Percentiles rank a stretch among this genome's conserved stretches.
Evolutionary conservation across 2,329 filamentous ascomycete genomes (phyloP).

Genomic region (Xylaria hypoxylon): DNA sequence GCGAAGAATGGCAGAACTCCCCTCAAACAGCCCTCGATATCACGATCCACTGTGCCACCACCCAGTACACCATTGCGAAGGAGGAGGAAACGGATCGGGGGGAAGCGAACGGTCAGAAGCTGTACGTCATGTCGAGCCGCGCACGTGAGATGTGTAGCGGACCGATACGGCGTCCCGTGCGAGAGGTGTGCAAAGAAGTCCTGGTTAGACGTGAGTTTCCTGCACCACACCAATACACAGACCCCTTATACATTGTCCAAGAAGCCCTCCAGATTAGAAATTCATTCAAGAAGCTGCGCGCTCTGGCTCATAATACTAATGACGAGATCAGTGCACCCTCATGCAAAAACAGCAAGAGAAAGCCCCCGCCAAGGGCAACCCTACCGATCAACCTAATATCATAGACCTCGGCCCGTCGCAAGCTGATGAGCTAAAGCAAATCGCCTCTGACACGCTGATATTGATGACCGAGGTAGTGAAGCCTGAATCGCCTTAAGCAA

Average conservation of each 20-base stretch:
- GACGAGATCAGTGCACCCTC: constrained; percentile 31
- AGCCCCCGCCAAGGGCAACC: background rate
- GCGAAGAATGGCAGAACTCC: constrained; percentile 15
- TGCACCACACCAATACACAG: too few species aligned
- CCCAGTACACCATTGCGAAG: constrained; percentile 13
- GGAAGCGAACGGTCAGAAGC: constrained; percentile 37
- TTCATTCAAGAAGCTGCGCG: background rate
- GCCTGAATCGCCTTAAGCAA: background rate
- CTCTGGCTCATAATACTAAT: constrained; percentile 10
- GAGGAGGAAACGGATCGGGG: constrained; percentile 29
- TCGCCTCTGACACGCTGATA: constrained; percentile 18
- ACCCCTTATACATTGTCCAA: background rate
- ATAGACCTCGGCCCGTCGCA: constrained; percentile 6
- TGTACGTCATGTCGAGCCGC: constrained; percentile 39
- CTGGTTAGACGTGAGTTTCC: constrained; percentile 36
- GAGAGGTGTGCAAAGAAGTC: constrained; percentile 41
- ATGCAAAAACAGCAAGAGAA: constrained; percentile 25
- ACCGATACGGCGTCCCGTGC: constrained; percentile 39
- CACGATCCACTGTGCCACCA: background rate
- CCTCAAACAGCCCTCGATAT: constrained; percentile 10
- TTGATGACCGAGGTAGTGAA: constrained; percentile 8
- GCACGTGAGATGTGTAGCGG: constrained; percentile 41
- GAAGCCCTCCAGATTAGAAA: background rate
- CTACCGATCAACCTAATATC: background rate
- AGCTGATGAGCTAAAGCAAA: constrained; percentile 16